phyloP scores from a whole-genome alignment of 208 protist genomes.

The Crithidia expoeki region DNA sequence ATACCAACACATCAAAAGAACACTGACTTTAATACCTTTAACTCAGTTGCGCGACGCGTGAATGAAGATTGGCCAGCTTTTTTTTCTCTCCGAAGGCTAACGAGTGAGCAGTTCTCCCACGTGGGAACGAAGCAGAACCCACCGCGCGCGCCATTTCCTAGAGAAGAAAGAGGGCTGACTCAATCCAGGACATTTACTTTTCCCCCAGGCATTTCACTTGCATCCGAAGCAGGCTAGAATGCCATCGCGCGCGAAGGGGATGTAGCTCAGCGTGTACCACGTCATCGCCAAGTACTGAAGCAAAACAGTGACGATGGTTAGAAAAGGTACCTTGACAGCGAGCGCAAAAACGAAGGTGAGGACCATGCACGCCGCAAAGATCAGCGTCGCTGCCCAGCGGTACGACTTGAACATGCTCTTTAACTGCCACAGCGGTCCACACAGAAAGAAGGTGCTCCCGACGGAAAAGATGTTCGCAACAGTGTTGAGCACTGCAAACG shows the following conservation, averaged over 20 bases:
- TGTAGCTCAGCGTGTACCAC: conserved; percentile 78
- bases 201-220: no score
- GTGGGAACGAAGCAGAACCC: conserved; percentile 1
- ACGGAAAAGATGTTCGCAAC: conserved; percentile 63
- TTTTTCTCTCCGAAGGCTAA: no score
- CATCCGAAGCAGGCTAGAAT: conserved; percentile 29
- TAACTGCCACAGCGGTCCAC: conserved; percentile 59
- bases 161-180: no score
- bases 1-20: no score
- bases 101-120: no score
- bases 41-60: no score
- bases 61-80: no score
- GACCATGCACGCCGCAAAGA: conserved; percentile 58
- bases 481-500: conserved; percentile 69
- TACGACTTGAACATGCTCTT: conserved; percentile 71
- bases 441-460: conserved; percentile 67
- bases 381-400: conserved; percentile 51
- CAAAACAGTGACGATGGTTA: conserved; percentile 60
- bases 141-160: no score
- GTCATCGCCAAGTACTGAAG: conserved; percentile 75
- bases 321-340: conserved; percentile 37
- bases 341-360: conserved; percentile 66
- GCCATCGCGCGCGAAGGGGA: conserved; percentile 66
- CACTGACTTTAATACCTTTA: no score
- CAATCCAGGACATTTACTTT: no score